A percentile compares a stretch with the other conserved stretches of the same genome.
These are phyloP conservation scores for Cutaneotrichosporon mucoides DNA, from an alignment of 1,284 basidiomycete genomes.

Conservation along the genomic window DNA sequence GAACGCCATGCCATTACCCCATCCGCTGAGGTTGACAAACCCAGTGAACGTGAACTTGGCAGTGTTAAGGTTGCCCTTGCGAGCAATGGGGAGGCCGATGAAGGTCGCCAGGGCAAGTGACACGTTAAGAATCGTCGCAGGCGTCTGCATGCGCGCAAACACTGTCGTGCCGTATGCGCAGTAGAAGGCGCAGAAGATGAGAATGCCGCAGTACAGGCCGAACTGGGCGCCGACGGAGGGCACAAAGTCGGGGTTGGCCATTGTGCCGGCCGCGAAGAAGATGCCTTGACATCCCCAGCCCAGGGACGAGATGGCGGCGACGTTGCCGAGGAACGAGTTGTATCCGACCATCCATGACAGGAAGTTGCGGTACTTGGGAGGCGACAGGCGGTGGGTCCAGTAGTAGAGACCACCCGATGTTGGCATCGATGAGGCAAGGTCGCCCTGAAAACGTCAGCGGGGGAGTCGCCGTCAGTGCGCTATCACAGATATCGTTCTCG, in stretches of 20 bases:
- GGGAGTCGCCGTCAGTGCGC: too few species aligned
- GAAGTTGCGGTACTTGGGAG: slow-evolving; percentile 40
- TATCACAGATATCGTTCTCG: too few species aligned
- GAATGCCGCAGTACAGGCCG: slow-evolving; percentile 40
- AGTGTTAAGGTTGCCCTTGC: slow-evolving; percentile 64
- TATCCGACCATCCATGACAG: slow-evolving; percentile 47
- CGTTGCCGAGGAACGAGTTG: slow-evolving; percentile 56
- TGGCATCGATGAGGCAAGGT: slow-evolving; percentile 34
- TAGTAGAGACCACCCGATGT: slow-evolving; percentile 45
- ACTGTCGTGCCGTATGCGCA: slow-evolving; percentile 66
- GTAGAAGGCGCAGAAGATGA: slow-evolving; percentile 49
- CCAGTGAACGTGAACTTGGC: slow-evolving; percentile 54
- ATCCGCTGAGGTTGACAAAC: slow-evolving; percentile 56
- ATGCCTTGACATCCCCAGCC: slow-evolving; percentile 58
- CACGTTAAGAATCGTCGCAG: slow-evolving; percentile 67
- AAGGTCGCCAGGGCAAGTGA: slow-evolving; percentile 67
- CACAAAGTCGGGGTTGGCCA: slow-evolving; percentile 35
- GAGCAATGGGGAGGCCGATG: slow-evolving; percentile 67
- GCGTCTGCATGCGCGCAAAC: slow-evolving; percentile 67
- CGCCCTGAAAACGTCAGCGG: slow-evolving; percentile 11
- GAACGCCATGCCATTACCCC: slow-evolving; percentile 69
- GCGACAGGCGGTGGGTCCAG: slow-evolving; percentile 48
- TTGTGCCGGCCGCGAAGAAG: slow-evolving; percentile 43
- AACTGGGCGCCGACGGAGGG: slow-evolving; percentile 38
- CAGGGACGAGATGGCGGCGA: slow-evolving; percentile 65